Evolutionary conservation across 139 green algal genomes (phyloP), one percentile per base, ranked within the genome.

Genomic region (Volvox africanus): DNA sequence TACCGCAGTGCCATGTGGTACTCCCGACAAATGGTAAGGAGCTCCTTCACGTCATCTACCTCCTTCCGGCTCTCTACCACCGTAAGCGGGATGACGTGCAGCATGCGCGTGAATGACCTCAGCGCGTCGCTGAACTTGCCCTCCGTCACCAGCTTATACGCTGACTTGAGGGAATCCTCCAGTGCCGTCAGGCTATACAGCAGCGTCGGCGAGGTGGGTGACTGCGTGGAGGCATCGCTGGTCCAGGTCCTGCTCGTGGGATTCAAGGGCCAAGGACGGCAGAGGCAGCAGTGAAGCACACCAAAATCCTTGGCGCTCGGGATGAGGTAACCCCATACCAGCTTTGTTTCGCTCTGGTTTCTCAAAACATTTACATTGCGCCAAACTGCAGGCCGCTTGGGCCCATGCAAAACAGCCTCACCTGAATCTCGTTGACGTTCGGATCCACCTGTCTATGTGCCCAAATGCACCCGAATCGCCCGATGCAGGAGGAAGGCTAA

Each of bases 101-200:
- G 94, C 89, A 99, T 97, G 91, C 87, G 90, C 68, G 96, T 94
- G 94, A 99, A 99, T 18, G 92, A 87, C 68, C 86, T 91, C 26
- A 99, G 93, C 18, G 96, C 98, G n/a, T 99, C 98, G 69, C 89
- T 94, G 94, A 99, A 99, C 96, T 99, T 99, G 93, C 98, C 98
- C 91, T 99, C 97, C 1, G 98, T 99, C 50, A 99, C 97, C 37
- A 96, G 93, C 94, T 98, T 98, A 96, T 99, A 99, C 30, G 96
- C 95, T 17, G 88, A 93, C 80, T 93, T 93, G 62, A 93, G 88
- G 24, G 92, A 83, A 22, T 98, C 97, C 86, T 97, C 97, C 73
- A 98, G 93, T 22, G 85, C 35, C 9, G 89, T 33, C 80, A 99
- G 92, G n/a, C 82, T 96, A 92, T 96, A 98, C 6, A 97, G 92